These are phyloP conservation scores for Stentor coeruleus DNA, from an alignment of 73 alveolate species.

Conservation along the genomic window DNA sequence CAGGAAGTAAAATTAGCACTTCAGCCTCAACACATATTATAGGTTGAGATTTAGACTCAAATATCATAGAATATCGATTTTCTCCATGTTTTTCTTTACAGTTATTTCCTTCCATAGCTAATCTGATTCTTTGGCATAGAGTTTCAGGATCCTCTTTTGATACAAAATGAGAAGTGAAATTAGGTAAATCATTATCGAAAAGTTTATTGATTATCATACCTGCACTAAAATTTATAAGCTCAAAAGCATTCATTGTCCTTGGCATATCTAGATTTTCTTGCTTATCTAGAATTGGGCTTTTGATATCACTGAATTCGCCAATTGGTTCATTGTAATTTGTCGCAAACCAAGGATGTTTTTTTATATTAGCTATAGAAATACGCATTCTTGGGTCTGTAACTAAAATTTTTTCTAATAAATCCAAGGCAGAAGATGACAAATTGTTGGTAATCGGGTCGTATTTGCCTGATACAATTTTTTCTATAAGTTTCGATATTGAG, in stretches of 20 bases:
- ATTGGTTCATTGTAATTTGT: not conserved
- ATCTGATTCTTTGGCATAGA: not conserved
- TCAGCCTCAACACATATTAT: not conserved
- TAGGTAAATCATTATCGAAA: not conserved
- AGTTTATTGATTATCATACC: not conserved
- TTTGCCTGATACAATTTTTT: constrained; percentile 35
- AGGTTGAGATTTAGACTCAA: not conserved
- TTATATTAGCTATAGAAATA: constrained; percentile 28
- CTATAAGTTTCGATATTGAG: constrained; percentile 40
- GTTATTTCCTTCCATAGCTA: not conserved
- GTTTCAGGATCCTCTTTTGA: not conserved
- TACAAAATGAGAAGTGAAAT: not conserved
- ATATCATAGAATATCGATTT: not conserved
- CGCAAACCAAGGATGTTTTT: constrained; percentile 42
- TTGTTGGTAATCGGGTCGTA: constrained; percentile 38
- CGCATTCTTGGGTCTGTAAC: constrained; percentile 36
- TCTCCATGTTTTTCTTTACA: not conserved
- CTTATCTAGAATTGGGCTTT: not conserved
- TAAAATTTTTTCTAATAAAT: constrained; percentile 25
- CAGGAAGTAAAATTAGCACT: not conserved
- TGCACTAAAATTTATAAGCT: not conserved
- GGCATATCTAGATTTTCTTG: not conserved
- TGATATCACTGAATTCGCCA: not conserved
- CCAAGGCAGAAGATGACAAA: constrained; percentile 32
- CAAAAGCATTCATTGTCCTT: not conserved